Evolutionary conservation across 805 yeast species (phyloP), one percentile per base, ranked within the genome.

Genomic region (Yamadazyma ubonensis): DNA sequence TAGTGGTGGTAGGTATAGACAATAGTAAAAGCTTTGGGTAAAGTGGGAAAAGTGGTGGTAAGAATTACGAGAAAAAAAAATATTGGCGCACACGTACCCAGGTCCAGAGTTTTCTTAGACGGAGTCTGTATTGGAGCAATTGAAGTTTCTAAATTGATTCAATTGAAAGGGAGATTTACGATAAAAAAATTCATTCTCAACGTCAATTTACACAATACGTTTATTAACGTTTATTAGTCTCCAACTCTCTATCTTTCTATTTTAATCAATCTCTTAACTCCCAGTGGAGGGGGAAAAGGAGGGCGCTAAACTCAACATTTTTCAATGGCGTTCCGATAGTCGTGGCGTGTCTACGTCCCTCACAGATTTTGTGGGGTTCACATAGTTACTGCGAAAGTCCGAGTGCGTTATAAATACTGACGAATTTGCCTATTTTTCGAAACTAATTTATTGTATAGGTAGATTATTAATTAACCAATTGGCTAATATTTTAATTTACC

Each of bases 341-440:
- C 30, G 38, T 34, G 38, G 14, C 20, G 14, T 12, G 26, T 12
- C 31, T 9, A 8, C 38, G 11, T 29, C 29, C 33, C 8, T 15
- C 32, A n/a, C 23, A 29, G 40, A 37, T 37, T 37, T 37, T 37
- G 40, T 37, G 40, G 40, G 40, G 40, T 37, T 37, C 14, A 37
- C 23, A 11, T 15, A 17, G 23, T 25, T 11, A 5, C 14, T 29
- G 27, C 40, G 29, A 37, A 37, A 37, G 33, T 37, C 40, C 40
- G 40, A 37, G 35, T 21, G 19, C 14, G 35, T 32, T 32, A 32
- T 32, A 32, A 32, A 32, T 32, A 20, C 18, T 6, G 17, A n/a
- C 27, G 12, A 14, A 14, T 11, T 30, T 18, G 33, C 35, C 35
- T 21, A 8, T 21, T 32, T n/a, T 10, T 20, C 15, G 20, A 19